Evolutionary conservation across 129 eudicot genomes (phyloP).

Genomic region (Deinandra increscens): DNA sequence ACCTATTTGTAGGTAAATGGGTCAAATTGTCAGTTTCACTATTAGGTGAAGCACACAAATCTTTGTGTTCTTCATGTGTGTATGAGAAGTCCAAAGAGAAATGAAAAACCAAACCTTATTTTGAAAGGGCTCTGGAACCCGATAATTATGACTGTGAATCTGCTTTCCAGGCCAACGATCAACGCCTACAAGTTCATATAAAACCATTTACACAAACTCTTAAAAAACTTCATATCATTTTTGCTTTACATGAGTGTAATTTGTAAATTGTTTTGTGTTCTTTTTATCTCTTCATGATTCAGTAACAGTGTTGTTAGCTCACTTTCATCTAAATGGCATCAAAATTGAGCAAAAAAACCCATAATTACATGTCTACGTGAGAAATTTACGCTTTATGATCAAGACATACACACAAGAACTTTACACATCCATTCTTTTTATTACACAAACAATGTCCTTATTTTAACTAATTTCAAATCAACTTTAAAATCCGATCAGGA

Average conservation of each 20-base stretch:
- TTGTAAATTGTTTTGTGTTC: neutral
- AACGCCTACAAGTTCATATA: slow-evolving; percentile 44
- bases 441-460: neutral
- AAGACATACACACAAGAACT: slow-evolving; percentile 11
- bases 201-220: slow-evolving; percentile 8
- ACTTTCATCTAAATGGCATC: neutral
- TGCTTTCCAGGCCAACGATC: slow-evolving; percentile 90
- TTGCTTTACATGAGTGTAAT: neutral
- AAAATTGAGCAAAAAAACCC: neutral
- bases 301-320: slow-evolving; percentile 10
- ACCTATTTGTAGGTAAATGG: neutral
- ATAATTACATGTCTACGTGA: neutral
- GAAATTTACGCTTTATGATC: slow-evolving; percentile 1
- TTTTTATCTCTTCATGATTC: neutral
- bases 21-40: neutral
- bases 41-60: too few species aligned
- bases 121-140: slow-evolving; percentile 70
- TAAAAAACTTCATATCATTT: neutral
- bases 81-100: neutral
- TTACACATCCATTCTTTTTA: neutral
- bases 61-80: too few species aligned
- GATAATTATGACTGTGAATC: slow-evolving; percentile 90
- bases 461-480: neutral
- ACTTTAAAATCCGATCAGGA: slow-evolving; percentile 3
- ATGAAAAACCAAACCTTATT: slow-evolving; percentile 48